These are phyloP conservation scores for Metschnikowia picachoensis DNA, from an alignment of 805 yeast species.

Conservation along the genomic window DNA sequence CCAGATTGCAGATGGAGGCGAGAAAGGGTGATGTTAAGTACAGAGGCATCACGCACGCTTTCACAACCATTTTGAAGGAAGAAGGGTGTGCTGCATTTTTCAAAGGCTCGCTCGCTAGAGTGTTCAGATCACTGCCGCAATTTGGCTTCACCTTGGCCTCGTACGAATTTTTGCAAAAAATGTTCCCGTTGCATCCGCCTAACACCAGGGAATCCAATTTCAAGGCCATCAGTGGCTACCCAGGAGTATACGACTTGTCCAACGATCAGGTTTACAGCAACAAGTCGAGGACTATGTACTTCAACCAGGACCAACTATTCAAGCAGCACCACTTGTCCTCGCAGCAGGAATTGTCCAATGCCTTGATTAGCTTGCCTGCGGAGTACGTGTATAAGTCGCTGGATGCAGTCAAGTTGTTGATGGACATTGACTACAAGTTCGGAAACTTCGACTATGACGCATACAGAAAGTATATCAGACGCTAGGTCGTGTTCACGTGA, in stretches of 20 bases:
- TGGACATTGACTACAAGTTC: slow-evolving; percentile 61
- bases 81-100: slow-evolving; percentile 86
- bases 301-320: slow-evolving; percentile 36
- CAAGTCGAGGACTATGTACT: slow-evolving; percentile 33
- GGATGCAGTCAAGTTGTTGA: slow-evolving; percentile 57
- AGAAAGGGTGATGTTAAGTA: slow-evolving; percentile 75
- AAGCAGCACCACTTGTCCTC: slow-evolving; percentile 26
- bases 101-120: slow-evolving; percentile 96
- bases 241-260: slow-evolving; percentile 43
- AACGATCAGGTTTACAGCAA: slow-evolving; percentile 37
- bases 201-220: slow-evolving; percentile 41
- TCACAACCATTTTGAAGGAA: slow-evolving; percentile 64
- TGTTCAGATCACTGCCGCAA: slow-evolving; percentile 93
- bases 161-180: slow-evolving; percentile 80
- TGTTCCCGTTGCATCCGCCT: slow-evolving; percentile 65
- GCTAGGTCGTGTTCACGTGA: slow-evolving; percentile 2
- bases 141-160: slow-evolving; percentile 98
- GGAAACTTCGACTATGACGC: slow-evolving; percentile 50
- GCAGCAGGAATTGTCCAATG: slow-evolving; percentile 29
- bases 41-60: slow-evolving; percentile 75
- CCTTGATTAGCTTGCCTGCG: slow-evolving; percentile 41
- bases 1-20: slow-evolving; percentile 85
- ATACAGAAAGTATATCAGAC: slow-evolving; percentile 37
- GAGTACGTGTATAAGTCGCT: slow-evolving; percentile 53
- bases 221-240: slow-evolving; percentile 42